Base-by-base conservation (phyloP, 177 flowering plant species). In the Tripterygium wilfordii region DNA sequence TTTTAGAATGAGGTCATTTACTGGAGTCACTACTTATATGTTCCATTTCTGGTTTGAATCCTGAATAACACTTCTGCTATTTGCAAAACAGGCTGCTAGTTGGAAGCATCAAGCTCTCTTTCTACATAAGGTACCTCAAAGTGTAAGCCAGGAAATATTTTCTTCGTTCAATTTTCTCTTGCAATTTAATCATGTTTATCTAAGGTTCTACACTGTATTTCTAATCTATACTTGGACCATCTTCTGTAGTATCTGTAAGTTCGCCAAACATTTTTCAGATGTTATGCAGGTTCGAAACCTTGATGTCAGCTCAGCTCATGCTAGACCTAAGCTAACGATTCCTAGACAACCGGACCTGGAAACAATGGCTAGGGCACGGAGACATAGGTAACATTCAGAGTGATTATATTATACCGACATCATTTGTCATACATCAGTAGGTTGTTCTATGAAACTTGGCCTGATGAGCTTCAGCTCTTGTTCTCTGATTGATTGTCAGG, bases 321-420 rank as follows among this genome's bases (percentile, higher is more conserved):
- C 41, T 23, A 61, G 48, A 36, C 17, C 13, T 13, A 68, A 64
- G 48, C 61, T 61, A 49, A 77, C 80, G 24, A 38, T 77, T 50
- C 80, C 86, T 18, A 72, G 40, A 61, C 80, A 70, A 59, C 83
- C 83, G 25, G 33, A 52, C 31, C 54, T 77, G 49, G 72, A 55
- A 60, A 80, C 86, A 26, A 69, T 72, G 25, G 51, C 33, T 3
- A 68, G 86, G 51, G 80, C 83, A 9, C 59, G 56, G 32, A 62
- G 57, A 37, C 65, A 60, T 17, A 68, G 77, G 86, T 77, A 53
- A 15, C 36, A 32, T 10, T 32, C n/a, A n/a, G n/a, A n/a, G n/a
- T n/a, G n/a, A n/a, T n/a, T n/a, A n/a, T n/a, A n/a, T n/a, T n/a
- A n/a, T n/a, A n/a, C n/a, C n/a, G n/a, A n/a, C n/a, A n/a, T n/a